Evolutionary conservation across 441 rosid species (phyloP).

Genomic region (Macaranga tanarius): DNA sequence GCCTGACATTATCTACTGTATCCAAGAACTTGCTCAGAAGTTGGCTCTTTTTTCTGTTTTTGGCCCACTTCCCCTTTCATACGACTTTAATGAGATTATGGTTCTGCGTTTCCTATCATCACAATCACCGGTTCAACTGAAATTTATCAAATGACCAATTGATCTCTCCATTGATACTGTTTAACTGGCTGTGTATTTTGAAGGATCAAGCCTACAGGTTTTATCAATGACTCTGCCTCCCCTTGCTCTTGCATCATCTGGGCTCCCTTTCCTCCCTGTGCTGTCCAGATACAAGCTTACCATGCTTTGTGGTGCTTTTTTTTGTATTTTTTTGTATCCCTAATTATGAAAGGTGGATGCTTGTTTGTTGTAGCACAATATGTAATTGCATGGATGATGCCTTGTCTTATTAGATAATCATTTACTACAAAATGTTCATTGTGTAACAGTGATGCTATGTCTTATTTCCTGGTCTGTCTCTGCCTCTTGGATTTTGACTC

Average conservation of each 20-base stretch:
- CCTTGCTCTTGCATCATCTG: not conserved
- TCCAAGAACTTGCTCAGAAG: not conserved
- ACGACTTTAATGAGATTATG: not conserved
- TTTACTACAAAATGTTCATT: not conserved
- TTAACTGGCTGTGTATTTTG: not conserved
- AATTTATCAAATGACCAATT: not conserved
- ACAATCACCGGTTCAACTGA: not conserved
- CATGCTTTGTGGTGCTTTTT: not conserved
- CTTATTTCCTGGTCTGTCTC: conserved; percentile 15
- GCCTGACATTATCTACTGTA: not conserved
- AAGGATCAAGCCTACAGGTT: not conserved
- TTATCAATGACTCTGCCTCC: not conserved
- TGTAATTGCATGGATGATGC: not conserved
- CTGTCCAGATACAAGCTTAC: not conserved
- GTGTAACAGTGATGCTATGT: conserved; percentile 10
- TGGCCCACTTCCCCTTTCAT: not conserved
- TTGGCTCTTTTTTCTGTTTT: not conserved
- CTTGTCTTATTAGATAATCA: not conserved
- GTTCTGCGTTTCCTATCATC: not conserved
- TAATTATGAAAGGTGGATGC: not conserved
- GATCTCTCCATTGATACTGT: not conserved
- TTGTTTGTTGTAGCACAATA: not conserved
- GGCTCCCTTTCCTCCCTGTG: not conserved
- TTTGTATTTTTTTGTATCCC: not conserved
- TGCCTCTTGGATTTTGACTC: conserved; percentile 17